phyloP scores from a whole-genome alignment of 2,329 filamentous ascomycete species.

The Penicillium digitatum region DNA sequence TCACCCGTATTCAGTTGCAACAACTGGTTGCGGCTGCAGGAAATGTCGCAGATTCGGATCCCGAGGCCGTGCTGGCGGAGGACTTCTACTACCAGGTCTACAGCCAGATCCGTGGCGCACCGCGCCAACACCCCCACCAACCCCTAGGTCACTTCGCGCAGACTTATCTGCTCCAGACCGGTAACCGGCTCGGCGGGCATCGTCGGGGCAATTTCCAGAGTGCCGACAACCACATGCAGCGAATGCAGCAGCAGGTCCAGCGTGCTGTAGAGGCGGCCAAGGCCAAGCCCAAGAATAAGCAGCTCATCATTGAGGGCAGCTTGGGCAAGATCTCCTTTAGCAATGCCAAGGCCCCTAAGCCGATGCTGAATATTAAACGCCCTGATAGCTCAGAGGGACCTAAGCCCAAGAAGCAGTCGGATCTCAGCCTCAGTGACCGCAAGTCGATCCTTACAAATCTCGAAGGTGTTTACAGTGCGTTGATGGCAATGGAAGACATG shows the following conservation, averaged over 20 bases:
- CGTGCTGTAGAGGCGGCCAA: constrained; percentile 96
- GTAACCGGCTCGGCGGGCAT: constrained; percentile 67
- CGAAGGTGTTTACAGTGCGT: constrained; percentile 77
- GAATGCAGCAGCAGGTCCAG: constrained; percentile 99
- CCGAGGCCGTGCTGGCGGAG: constrained; percentile 76
- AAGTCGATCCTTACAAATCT: constrained; percentile 83
- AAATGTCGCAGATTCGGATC: constrained; percentile 73
- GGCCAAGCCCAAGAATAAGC: constrained; percentile 95
- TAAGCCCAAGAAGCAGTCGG: constrained; percentile 48
- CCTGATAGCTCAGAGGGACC: constrained; percentile 63
- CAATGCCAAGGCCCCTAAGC: constrained; percentile 95
- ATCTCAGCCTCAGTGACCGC: constrained; percentile 64
- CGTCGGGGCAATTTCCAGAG: constrained; percentile 71
- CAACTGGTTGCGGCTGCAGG: constrained; percentile 91
- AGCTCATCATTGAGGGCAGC: constrained; percentile 92
- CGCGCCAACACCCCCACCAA: constrained; percentile 85
- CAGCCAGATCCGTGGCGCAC: constrained; percentile 84
- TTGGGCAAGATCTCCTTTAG: constrained; percentile 98
- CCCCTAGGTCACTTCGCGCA: constrained; percentile 95
- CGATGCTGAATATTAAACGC: constrained; percentile 91
- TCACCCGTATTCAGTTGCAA: constrained; percentile 94
- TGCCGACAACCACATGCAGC: constrained; percentile 94
- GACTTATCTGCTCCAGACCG: constrained; percentile 94
- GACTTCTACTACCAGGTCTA: constrained; percentile 99
- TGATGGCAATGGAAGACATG: constrained; percentile 94